Evolutionary conservation across 306 rosid genomes (phyloP), one percentile per base, ranked within the genome.

Genomic region (Cicer cuneatum): DNA sequence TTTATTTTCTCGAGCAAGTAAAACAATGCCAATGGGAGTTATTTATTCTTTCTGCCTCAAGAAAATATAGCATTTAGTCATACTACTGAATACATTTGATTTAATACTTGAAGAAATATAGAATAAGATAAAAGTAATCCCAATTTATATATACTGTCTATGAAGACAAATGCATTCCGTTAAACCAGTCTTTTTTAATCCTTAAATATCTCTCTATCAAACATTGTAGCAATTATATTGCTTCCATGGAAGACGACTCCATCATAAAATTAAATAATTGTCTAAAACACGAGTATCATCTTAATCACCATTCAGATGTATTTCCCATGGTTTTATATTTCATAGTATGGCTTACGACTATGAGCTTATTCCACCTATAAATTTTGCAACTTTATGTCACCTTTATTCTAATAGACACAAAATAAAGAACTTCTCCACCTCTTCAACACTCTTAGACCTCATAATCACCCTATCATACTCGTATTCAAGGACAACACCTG

Each of bases 1-100:
- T 51, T 33, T 42, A 52, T 61, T 54, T 56, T 76, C 60, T 18
- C 8, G 13, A 48, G 51, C 43, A 16, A 45, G 42, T 49, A 15
- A 49, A 40, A 68, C 56, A 66, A 33, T 4, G 37, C 41, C 58
- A 62, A 35, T 63, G 10, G 42, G 33, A 41, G 49, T 58, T 33
- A 72, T 53, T 46, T 66, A 57, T 62, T 14, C 75, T 52, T 65
- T 58, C 48, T 18, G 10, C 48, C 35, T 35, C 24, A 33, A 38
- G 65, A 45, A n/a, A 68, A 42, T 61, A 58, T 21, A 48, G 24
- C 24, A 60, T 5, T 48, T 39, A 8, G 16, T 52, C 38, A 49
- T 18, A 14, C 63, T 39, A 72, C 59, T 10, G 45, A 61, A 37
- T 7, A 29, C 21, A 42, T 61, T 45, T 46, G 54, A 59, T 75